phyloP scores from a whole-genome alignment of 805 yeast species.

The Ascoidea asiatica region DNA sequence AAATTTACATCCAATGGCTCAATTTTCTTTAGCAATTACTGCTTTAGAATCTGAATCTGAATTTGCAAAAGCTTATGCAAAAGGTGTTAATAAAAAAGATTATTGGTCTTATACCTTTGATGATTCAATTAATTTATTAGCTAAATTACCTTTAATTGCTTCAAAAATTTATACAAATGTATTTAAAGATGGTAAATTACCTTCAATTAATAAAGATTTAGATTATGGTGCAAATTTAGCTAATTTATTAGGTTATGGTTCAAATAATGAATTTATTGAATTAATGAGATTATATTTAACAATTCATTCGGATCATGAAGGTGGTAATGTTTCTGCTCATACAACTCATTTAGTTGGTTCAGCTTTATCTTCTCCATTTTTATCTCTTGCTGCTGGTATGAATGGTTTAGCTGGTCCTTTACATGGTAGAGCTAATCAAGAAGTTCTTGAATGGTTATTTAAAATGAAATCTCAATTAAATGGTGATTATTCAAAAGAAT shows the following conservation, averaged over 20 bases:
- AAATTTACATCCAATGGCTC: slow-evolving; percentile 81
- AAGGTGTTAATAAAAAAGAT: slow-evolving; percentile 70
- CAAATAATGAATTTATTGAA: slow-evolving; percentile 58
- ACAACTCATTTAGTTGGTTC: slow-evolving; percentile 80
- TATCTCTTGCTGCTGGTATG: slow-evolving; percentile 70
- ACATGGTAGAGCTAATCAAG: slow-evolving; percentile 84
- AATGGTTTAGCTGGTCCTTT: slow-evolving; percentile 82
- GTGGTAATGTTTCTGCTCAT: slow-evolving; percentile 83
- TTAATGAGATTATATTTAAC: slow-evolving; percentile 71
- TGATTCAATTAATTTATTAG: slow-evolving; percentile 67
- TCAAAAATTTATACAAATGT: slow-evolving; percentile 76
- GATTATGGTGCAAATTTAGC: slow-evolving; percentile 59
- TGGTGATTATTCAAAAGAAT: slow-evolving; percentile 56
- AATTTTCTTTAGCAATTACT: slow-evolving; percentile 69
- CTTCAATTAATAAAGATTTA: slow-evolving; percentile 30
- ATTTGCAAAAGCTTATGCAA: slow-evolving; percentile 75
- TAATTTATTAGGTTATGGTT: slow-evolving; percentile 45
- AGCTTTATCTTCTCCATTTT: slow-evolving; percentile 66
- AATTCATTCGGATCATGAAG: slow-evolving; percentile 82
- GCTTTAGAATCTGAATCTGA: slow-evolving; percentile 75
- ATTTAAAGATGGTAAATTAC: slow-evolving; percentile 65
- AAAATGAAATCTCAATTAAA: slow-evolving; percentile 43
- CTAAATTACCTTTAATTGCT: slow-evolving; percentile 72
- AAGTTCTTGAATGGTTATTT: slow-evolving; percentile 70
- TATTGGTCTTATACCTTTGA: slow-evolving; percentile 79